These are phyloP conservation scores for Cornus florida DNA, from an alignment of 148 eudicot genomes.

Conservation along the genomic window DNA sequence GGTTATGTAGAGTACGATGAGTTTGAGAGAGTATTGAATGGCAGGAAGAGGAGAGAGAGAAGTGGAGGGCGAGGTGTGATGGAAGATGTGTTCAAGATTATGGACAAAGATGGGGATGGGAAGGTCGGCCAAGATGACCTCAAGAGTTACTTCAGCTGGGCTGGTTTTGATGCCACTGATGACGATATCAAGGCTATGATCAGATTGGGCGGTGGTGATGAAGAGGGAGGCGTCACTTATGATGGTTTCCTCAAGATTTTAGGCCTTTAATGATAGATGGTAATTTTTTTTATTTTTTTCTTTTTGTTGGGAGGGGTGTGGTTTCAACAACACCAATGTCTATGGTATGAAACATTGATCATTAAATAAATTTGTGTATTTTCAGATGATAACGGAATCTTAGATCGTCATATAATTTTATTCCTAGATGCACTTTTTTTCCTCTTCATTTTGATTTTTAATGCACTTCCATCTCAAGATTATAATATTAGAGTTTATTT, in stretches of 20 bases:
- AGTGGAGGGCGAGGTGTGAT: constrained; percentile 26
- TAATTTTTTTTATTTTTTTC: too few relatives aligned
- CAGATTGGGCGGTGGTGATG: constrained; percentile 59
- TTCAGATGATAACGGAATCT: too few relatives aligned
- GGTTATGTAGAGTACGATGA: constrained; percentile 71
- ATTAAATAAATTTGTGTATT: too few relatives aligned
- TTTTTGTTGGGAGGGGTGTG: too few relatives aligned
- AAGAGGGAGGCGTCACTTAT: constrained; percentile 51
- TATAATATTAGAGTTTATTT: too few relatives aligned
- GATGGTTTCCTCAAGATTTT: constrained; percentile 58
- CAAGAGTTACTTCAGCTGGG: constrained; percentile 40
- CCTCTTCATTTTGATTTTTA: too few relatives aligned
- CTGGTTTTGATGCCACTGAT: constrained; percentile 56
- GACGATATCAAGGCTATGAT: constrained; percentile 85
- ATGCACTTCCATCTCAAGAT: too few relatives aligned
- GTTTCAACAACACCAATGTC: too few relatives aligned
- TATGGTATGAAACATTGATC: too few relatives aligned
- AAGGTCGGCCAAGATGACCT: constrained; percentile 65
- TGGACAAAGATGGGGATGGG: constrained; percentile 90
- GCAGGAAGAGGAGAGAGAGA: background rate
- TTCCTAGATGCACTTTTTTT: too few relatives aligned
- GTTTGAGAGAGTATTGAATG: constrained; percentile 51
- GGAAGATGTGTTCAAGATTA: constrained; percentile 71
- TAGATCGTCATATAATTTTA: too few relatives aligned
- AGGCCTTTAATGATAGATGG: constrained; percentile 31